Evolutionary conservation across 208 protist species (phyloP).

Genomic region (Vickermania ingenoplastis): DNA sequence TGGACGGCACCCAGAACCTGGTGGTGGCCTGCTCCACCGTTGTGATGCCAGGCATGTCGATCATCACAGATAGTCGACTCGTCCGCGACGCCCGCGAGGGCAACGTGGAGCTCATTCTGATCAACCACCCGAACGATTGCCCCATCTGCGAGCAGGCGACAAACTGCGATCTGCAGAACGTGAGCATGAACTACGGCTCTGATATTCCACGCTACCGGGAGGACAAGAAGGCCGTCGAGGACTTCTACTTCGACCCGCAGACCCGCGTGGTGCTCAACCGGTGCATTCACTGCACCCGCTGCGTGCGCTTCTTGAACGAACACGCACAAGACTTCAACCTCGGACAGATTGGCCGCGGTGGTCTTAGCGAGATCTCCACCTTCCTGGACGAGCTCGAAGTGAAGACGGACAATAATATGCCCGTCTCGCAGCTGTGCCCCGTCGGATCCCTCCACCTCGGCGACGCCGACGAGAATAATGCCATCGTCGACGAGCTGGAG

Average conservation of each 20-base stretch:
- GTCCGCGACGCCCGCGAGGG: constrained; percentile 93
- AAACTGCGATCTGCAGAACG: constrained; percentile 95
- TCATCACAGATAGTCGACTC: constrained; percentile 92
- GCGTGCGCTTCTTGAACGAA: constrained; percentile 93
- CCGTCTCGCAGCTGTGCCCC: constrained; percentile 81
- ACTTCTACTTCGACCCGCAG: constrained; percentile 95
- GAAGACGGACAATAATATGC: constrained; percentile 86
- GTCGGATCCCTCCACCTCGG: constrained; percentile 72
- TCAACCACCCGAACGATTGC: constrained; percentile 95
- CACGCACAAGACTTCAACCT: constrained; percentile 92
- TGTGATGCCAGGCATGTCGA: constrained; percentile 91
- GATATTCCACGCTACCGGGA: constrained; percentile 82
- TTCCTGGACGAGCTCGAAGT: constrained; percentile 88
- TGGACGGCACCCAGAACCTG: constrained; percentile 92
- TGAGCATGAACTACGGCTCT: constrained; percentile 88
- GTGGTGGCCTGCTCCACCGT: constrained; percentile 95
- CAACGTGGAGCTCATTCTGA: constrained; percentile 95
- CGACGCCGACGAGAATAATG: constrained; percentile 82
- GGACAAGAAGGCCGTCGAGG: constrained; percentile 88
- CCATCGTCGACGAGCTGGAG: constrained; percentile 46
- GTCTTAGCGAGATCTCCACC: constrained; percentile 89
- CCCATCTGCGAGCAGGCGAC: constrained; percentile 97
- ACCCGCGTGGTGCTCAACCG: constrained; percentile 94
- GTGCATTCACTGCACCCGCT: constrained; percentile 97
- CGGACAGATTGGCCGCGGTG: constrained; percentile 92